Evolutionary conservation across 345 rosid genomes (phyloP).

Genomic region (Noccaea caerulescens): DNA sequence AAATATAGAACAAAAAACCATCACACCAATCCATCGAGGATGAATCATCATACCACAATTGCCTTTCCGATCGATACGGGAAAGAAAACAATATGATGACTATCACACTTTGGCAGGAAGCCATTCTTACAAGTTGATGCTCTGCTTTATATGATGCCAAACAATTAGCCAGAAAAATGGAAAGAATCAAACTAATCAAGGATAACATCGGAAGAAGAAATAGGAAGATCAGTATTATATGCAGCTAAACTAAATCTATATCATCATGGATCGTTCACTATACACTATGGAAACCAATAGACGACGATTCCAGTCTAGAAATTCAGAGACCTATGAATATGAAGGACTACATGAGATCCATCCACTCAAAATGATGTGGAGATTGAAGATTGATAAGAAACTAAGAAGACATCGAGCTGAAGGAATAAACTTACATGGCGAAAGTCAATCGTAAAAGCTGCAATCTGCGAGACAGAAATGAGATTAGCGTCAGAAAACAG

Average conservation of each 20-base stretch:
- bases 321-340: not conserved
- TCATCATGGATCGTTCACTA: not conserved
- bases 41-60: not conserved
- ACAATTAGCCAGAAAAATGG: not conserved
- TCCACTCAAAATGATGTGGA: conserved; percentile 13
- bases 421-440: conserved; percentile 37
- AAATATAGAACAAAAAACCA: not conserved
- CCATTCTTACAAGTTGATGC: not conserved
- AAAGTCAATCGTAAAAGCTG: conserved; percentile 38
- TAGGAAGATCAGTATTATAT: not conserved
- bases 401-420: not conserved
- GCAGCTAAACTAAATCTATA: not conserved
- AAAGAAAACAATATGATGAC: too few relatives aligned
- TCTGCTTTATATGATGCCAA: not conserved
- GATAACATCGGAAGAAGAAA: not conserved
- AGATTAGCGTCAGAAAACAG: conserved; percentile 7
- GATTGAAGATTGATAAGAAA: conserved; percentile 2
- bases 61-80: too few relatives aligned
- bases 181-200: not conserved
- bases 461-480: conserved; percentile 22
- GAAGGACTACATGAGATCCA: conserved; percentile 21
- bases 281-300: not conserved
- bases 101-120: not conserved
- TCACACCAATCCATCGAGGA: not conserved
- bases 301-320: conserved; percentile 5